A percentile compares a stretch with the other conserved stretches of the same genome.
Evolutionary conservation across 75 land plant species (phyloP).

Genomic region (Adiantum capillusveneris): DNA sequence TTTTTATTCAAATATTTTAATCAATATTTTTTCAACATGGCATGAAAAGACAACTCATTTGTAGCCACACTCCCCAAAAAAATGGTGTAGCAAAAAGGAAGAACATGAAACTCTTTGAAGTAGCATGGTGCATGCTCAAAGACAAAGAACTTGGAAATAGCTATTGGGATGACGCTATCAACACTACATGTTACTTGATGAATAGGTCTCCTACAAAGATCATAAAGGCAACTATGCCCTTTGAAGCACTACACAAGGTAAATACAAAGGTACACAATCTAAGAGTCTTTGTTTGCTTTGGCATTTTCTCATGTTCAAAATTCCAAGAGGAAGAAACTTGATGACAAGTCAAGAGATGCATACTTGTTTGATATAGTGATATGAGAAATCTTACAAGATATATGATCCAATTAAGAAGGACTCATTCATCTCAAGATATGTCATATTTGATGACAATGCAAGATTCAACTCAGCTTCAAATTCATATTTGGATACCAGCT

Average conservation of each 20-base stretch:
- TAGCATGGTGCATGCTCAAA: not conserved
- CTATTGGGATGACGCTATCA: not conserved
- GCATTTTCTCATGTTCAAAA: not conserved
- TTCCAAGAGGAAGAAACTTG: not conserved
- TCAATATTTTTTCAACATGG: too few relatives aligned
- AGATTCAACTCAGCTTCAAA: not conserved
- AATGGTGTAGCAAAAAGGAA: conserved; percentile 1
- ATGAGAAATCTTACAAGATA: not conserved
- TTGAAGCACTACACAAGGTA: not conserved
- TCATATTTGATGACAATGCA: conserved; percentile 1
- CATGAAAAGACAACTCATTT: too few relatives aligned
- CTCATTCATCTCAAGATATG: not conserved
- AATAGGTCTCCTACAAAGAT: not conserved
- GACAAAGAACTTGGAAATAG: not conserved
- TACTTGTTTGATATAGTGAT: not conserved
- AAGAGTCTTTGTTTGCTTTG: conserved; percentile 1
- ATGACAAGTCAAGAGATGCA: conserved; percentile 1
- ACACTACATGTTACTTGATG: not conserved
- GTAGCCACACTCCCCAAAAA: not conserved
- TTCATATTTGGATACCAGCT: not conserved
- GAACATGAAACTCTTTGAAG: not conserved
- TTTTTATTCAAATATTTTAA: too few relatives aligned
- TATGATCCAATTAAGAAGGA: too few relatives aligned
- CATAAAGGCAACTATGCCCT: not conserved
- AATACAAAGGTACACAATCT: not conserved